Evolutionary conservation across 1,284 basidiomycete genomes (phyloP).

Genomic region (Trametes polyzona): DNA sequence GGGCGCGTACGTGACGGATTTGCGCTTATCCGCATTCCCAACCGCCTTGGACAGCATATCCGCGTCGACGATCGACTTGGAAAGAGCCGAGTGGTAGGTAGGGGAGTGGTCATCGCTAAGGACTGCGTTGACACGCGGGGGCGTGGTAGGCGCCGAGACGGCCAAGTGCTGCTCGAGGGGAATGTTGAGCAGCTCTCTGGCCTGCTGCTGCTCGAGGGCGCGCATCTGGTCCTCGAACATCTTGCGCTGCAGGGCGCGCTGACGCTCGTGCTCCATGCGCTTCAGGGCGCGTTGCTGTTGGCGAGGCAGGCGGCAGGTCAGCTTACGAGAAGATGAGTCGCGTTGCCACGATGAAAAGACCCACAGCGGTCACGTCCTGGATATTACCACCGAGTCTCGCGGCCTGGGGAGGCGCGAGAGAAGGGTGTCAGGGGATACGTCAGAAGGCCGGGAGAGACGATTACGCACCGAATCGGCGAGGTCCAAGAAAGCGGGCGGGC

Average conservation of each 20-base stretch:
- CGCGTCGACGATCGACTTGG: slow-evolving; percentile 56
- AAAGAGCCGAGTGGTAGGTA: slow-evolving; percentile 45
- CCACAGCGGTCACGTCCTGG: slow-evolving; percentile 77
- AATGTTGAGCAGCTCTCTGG: slow-evolving; percentile 77
- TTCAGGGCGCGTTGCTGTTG: slow-evolving; percentile 78
- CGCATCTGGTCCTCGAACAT: slow-evolving; percentile 95
- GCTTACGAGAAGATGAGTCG: slow-evolving; percentile 7
- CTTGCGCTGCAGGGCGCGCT: slow-evolving; percentile 83
- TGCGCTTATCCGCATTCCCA: slow-evolving; percentile 76
- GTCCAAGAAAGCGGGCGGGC: slow-evolving; percentile 87
- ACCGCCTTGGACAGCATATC: slow-evolving; percentile 67
- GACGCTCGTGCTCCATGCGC: slow-evolving; percentile 88
- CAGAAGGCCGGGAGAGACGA: slow-evolving; percentile 15
- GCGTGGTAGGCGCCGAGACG: slow-evolving; percentile 82
- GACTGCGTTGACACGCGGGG: slow-evolving; percentile 72
- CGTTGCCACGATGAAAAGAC: slow-evolving; percentile 37
- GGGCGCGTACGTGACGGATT: slow-evolving; percentile 84
- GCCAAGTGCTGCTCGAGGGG: slow-evolving; percentile 77
- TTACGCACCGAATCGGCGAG: slow-evolving; percentile 83
- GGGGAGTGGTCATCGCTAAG: slow-evolving; percentile 51
- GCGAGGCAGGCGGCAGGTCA: slow-evolving; percentile 14
- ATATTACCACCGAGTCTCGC: slow-evolving; percentile 83
- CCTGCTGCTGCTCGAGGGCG: slow-evolving; percentile 88
- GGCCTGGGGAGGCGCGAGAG: slow-evolving; percentile 49
- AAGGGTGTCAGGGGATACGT: slow-evolving; percentile 27